Conservation (phyloP, 139 green algal genomes). For the Zygnema cylindricum region DNA sequence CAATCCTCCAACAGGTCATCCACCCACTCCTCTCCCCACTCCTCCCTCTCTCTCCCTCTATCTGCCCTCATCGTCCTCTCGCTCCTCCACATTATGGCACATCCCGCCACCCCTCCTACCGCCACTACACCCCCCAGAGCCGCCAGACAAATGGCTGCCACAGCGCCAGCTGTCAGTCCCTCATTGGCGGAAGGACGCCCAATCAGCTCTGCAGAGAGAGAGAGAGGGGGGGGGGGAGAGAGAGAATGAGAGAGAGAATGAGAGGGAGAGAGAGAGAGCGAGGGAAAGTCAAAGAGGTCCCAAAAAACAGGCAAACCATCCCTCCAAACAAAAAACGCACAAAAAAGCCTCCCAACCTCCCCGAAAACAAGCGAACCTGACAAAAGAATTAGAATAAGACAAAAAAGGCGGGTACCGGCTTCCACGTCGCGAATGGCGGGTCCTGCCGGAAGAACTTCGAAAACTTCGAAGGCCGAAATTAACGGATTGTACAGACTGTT, state of each 20-base stretch:
- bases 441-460: neutral
- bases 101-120: too few species aligned
- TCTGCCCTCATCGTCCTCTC: too few species aligned
- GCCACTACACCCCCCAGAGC: too few species aligned
- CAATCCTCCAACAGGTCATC: too few species aligned
- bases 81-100: too few species aligned
- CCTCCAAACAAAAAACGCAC: too few species aligned
- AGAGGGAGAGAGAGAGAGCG: neutral
- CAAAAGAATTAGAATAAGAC: neutral
- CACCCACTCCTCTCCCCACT: too few species aligned
- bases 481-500: neutral
- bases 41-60: too few species aligned
- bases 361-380: constrained; percentile 15
- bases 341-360: neutral
- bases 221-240: neutral
- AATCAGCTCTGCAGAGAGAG: too few species aligned
- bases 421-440: neutral
- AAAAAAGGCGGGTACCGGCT: neutral
- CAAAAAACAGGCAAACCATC: neutral
- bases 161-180: too few species aligned
- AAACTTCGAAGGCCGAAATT: constrained; percentile 4
- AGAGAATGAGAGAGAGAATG: neutral
- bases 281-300: neutral
- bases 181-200: too few species aligned
- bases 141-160: too few species aligned